Percentiles rank a stretch among this genome's conserved stretches.
These are phyloP conservation scores for Cladophialophora carrionii DNA, from an alignment of 2,329 filamentous ascomycete genomes.

Conservation along the genomic window DNA sequence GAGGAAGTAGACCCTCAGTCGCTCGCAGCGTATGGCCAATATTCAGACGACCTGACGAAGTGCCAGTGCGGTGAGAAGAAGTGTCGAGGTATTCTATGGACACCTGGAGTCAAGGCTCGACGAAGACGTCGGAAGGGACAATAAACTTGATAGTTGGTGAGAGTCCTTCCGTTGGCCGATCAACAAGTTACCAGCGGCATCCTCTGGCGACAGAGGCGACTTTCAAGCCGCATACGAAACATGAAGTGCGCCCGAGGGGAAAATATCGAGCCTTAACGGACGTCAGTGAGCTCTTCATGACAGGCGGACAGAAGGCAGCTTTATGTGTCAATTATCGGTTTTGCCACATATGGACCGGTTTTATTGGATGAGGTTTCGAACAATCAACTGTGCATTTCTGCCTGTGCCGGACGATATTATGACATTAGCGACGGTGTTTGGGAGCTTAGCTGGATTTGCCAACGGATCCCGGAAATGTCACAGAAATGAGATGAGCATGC, in stretches of 20 bases:
- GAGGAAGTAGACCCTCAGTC: slow-evolving; percentile 21
- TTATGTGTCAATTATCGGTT: background rate
- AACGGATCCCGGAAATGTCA: background rate
- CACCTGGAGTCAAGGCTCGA: slow-evolving; percentile 22
- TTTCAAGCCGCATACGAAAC: background rate
- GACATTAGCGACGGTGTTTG: background rate
- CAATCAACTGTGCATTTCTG: background rate
- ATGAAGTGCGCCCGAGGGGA: background rate
- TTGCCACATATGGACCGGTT: no score
- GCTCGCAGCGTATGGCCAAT: slow-evolving; percentile 26
- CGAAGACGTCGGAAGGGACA: slow-evolving; percentile 21
- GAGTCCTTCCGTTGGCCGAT: background rate
- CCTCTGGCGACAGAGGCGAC: background rate
- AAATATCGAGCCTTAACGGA: background rate
- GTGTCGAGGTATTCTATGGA: slow-evolving; percentile 52
- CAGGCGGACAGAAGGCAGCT: background rate
- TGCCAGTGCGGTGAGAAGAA: slow-evolving; percentile 51
- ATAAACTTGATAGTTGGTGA: background rate
- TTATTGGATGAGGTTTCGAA: background rate
- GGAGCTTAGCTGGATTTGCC: background rate
- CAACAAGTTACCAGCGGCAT: background rate
- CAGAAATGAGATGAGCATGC: background rate
- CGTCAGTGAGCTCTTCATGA: background rate
- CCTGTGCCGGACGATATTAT: background rate
- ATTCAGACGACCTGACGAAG: slow-evolving; percentile 46